A percentile compares a stretch with the other conserved stretches of the same genome.
These are phyloP conservation scores for Plantago coronopus DNA, from an alignment of 305 asterid genomes.

Conservation along the genomic window DNA sequence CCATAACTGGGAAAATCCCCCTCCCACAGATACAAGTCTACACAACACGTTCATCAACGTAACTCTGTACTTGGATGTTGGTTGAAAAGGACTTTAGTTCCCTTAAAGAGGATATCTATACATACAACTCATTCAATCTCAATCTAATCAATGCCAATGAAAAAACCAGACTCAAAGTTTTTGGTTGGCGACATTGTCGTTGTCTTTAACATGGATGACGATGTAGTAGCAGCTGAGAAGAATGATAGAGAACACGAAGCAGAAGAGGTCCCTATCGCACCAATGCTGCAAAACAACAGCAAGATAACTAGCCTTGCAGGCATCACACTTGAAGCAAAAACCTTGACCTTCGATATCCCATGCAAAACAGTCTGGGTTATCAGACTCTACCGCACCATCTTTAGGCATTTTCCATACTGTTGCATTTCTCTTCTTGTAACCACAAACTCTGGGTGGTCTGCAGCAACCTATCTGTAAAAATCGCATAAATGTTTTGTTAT, in stretches of 20 bases:
- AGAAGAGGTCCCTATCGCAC: slow-evolving; percentile 13
- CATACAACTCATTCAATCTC: no score
- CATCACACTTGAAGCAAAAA: slow-evolving; percentile 15
- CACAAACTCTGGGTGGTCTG: slow-evolving; percentile 14
- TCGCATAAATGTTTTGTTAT: neutral
- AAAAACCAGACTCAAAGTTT: neutral
- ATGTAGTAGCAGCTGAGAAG: slow-evolving; percentile 12
- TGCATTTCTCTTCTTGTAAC: neutral
- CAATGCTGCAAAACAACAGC: slow-evolving; percentile 13
- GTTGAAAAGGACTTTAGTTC: no score
- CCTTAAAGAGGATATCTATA: no score
- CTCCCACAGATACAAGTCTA: no score
- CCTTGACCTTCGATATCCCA: slow-evolving; percentile 7
- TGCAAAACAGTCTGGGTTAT: slow-evolving; percentile 5
- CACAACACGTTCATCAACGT: no score
- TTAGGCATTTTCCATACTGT: slow-evolving; percentile 10
- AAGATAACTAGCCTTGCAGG: slow-evolving; percentile 15
- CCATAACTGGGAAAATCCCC: no score
- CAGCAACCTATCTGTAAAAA: slow-evolving; percentile 15
- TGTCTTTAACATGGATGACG: slow-evolving; percentile 2
- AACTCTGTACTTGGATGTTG: no score
- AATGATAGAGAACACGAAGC: slow-evolving; percentile 13
- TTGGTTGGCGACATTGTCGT: neutral
- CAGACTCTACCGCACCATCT: slow-evolving; percentile 3
- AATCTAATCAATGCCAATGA: no score